These are phyloP conservation scores for Ilyonectria mors-panacis DNA, from an alignment of 2,329 filamentous ascomycete species.

Conservation along the genomic window DNA sequence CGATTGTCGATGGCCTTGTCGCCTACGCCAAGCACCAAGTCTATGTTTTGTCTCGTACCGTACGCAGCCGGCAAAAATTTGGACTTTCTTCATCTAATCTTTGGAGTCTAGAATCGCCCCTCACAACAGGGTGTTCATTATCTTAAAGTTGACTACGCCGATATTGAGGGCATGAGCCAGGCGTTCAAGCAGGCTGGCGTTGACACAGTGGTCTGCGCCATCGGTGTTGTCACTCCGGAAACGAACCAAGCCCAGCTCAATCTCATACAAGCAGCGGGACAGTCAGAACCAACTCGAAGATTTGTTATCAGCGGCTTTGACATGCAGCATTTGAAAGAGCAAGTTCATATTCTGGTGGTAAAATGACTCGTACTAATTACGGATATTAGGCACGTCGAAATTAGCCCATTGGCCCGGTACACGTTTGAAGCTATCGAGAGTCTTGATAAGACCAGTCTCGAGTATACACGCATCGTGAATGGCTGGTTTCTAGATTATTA, in stretches of 20 bases:
- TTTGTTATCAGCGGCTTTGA: conserved; percentile 44
- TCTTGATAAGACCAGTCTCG: conserved; percentile 26
- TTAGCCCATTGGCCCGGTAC: conserved; percentile 39
- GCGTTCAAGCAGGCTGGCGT: conserved; percentile 23
- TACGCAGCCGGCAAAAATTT: background rate
- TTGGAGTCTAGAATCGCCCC: background rate
- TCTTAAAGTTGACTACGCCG: conserved; percentile 33
- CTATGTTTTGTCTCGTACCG: conserved; percentile 34
- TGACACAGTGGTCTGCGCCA: conserved; percentile 39
- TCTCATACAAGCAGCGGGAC: conserved; percentile 34
- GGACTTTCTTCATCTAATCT: background rate
- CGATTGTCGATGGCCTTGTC: conserved; percentile 37
- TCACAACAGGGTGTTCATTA: conserved; percentile 10
- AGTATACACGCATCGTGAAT: conserved; percentile 38
- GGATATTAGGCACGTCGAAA: conserved; percentile 30
- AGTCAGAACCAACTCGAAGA: conserved; percentile 20
- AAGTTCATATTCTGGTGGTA: background rate
- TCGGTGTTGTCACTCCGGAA: conserved; percentile 35
- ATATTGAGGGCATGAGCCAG: background rate
- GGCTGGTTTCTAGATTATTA: conserved; percentile 49
- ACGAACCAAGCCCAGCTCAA: conserved; percentile 38
- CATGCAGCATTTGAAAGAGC: conserved; percentile 42
- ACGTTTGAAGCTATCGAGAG: conserved; percentile 42
- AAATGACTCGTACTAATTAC: background rate
- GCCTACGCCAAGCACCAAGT: conserved; percentile 35